Percentiles rank a stretch among this genome's conserved stretches.
Conservation (phyloP, 768 basidiomycete genomes). For the Trametes maxima region DNA sequence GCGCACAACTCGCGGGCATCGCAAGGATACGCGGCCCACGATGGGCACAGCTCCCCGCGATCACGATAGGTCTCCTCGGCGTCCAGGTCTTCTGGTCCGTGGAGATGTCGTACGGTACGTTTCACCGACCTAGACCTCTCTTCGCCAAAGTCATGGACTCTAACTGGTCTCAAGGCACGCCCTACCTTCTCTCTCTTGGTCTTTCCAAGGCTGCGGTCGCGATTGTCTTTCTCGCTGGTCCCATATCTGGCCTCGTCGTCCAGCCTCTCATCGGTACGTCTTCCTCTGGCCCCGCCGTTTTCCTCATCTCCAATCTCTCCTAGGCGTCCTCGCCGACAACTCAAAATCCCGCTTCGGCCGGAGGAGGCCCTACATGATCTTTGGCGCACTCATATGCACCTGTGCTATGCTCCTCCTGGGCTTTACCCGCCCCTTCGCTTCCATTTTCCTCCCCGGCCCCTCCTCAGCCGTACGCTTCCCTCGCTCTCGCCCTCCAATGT, state of each 20-base stretch:
- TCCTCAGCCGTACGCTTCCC: constrained; percentile 37
- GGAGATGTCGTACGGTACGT: constrained; percentile 85
- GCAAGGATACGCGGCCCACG: constrained; percentile 66
- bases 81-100: constrained; percentile 92
- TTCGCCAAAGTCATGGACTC: background rate
- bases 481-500: constrained; percentile 29
- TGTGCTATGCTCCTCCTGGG: constrained; percentile 81
- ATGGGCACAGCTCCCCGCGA: constrained; percentile 65
- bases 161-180: constrained; percentile 53
- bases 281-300: background rate
- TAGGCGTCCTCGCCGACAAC: constrained; percentile 76
- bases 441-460: constrained; percentile 40
- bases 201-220: constrained; percentile 86
- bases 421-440: constrained; percentile 72
- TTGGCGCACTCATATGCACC: constrained; percentile 65
- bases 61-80: constrained; percentile 81
- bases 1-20: constrained; percentile 50
- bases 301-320: background rate
- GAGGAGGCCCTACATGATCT: constrained; percentile 83
- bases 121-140: background rate
- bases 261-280: constrained; percentile 81
- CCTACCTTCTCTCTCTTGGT: constrained; percentile 88
- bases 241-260: constrained; percentile 85
- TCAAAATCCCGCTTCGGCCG: constrained; percentile 84
- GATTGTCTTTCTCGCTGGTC: constrained; percentile 90